Evolutionary conservation across 2,329 filamentous ascomycete species (phyloP).

Genomic region (Chrysoporthe austroafricana): DNA sequence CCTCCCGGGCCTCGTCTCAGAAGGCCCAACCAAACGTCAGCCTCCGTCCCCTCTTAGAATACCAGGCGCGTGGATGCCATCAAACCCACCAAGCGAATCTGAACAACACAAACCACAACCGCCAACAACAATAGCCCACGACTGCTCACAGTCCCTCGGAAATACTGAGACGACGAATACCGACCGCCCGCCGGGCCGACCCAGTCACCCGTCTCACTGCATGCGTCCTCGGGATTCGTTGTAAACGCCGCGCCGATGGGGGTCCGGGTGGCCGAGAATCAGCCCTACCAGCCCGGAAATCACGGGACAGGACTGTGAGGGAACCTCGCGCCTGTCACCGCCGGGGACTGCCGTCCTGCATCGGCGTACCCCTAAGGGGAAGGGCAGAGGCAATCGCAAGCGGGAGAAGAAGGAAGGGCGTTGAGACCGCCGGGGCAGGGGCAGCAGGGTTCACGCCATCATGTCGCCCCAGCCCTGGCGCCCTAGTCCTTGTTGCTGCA

Average conservation of each 20-base stretch:
- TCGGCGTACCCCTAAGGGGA: neutral
- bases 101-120: neutral
- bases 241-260: neutral
- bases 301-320: neutral
- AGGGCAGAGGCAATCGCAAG: too few species aligned
- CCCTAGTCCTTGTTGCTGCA: neutral
- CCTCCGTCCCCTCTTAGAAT: too few species aligned
- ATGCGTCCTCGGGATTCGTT: neutral
- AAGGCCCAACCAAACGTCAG: too few species aligned
- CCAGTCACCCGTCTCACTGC: conserved; percentile 6
- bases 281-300: neutral
- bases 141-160: neutral
- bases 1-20: too few species aligned
- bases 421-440: too few species aligned
- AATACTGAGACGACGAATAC: neutral
- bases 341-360: neutral
- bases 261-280: neutral
- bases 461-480: neutral
- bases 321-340: neutral
- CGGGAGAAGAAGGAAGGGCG: neutral
- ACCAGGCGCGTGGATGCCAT: neutral
- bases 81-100: neutral
- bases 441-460: too few species aligned
- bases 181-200: neutral
- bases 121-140: neutral